Base-by-base conservation (phyloP, 1,139 yeast genomes). In the Debaryomyces psychrophilus region DNA sequence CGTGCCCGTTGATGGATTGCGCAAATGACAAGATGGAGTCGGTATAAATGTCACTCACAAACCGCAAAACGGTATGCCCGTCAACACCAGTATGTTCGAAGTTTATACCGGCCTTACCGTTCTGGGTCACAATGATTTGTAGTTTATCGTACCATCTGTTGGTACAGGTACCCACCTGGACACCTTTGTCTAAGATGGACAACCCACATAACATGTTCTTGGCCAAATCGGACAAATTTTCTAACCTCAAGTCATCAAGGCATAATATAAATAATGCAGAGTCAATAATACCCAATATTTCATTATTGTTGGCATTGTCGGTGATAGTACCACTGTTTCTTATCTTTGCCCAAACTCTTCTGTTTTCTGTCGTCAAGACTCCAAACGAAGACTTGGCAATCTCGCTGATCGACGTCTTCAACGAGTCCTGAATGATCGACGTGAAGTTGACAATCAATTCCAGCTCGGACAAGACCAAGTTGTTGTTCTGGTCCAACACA, bases 31-130 rank as follows among this genome's bases (percentile, higher is more conserved):
- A 72, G 46, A 90, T 89, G 1, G 96, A 86, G 64, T 90, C 97
- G 0, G 97, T 90, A 62, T 90, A 90, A 45, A 90, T 87, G 64
- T 90, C 97, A 37, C 90, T 83, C 12, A 90, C 96, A 69, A 87
- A 87, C 51, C 97, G 71, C 56, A 90, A 71, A 6, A 90, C 96
- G 0, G 97, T 90, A 64, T 90, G 97, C 46, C 97, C 97, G 68
- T 90, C 97, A 29, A 90, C 95, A 58, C 97, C 97, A 0, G 97
- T 90, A 61, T 90, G 97, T 62, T 90, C 97, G 62, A 90, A 90
- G 65, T 90, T 90, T 57, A 90, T 85, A 34, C 97, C 97, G 1
- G 95, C 96, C 64, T 88, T 88, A 31, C 96, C 96, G 64, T 90
- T 89, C 62, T 84, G 83, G n/a, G 97, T 89, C 44, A 90, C 83